Conservation (phyloP, 2,329 filamentous ascomycete genomes). For the Claviceps sp. region DNA sequence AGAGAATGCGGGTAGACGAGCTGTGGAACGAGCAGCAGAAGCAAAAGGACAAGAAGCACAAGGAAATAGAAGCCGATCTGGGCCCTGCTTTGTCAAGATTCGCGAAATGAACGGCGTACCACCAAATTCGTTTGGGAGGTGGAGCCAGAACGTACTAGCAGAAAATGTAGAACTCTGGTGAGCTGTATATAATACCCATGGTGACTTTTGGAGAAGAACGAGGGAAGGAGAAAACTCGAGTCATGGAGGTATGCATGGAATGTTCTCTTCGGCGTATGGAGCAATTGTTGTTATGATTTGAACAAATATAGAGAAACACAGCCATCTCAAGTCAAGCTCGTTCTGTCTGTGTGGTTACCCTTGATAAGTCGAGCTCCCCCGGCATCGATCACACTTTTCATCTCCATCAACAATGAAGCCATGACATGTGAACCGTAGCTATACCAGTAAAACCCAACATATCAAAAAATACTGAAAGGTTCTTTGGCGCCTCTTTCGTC, state of each 20-base stretch:
- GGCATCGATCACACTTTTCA: no score
- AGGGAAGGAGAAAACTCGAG: not conserved
- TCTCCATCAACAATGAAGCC: no score
- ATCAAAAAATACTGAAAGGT: no score
- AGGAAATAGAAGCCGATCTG: conserved; percentile 57
- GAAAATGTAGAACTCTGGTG: not conserved
- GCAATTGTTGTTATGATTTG: not conserved
- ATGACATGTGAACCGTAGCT: no score
- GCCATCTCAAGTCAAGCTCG: no score
- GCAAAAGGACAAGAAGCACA: conserved; percentile 46
- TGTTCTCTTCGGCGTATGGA: not conserved
- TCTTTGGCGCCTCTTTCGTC: no score
- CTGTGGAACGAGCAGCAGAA: conserved; percentile 61
- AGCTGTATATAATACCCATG: conserved; percentile 10
- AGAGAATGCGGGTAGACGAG: conserved; percentile 74
- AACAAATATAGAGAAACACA: not conserved
- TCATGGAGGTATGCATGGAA: not conserved
- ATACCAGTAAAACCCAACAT: no score
- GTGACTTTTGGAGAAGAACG: not conserved
- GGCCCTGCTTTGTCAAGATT: conserved; percentile 82
- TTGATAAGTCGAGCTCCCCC: no score
- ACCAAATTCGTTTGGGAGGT: not conserved
- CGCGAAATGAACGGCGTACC: conserved; percentile 44
- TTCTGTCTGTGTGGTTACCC: no score
- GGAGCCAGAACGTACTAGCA: conserved; percentile 23